Conservation (phyloP, 78 protist genomes). For the Speleostelium caveatum region DNA sequence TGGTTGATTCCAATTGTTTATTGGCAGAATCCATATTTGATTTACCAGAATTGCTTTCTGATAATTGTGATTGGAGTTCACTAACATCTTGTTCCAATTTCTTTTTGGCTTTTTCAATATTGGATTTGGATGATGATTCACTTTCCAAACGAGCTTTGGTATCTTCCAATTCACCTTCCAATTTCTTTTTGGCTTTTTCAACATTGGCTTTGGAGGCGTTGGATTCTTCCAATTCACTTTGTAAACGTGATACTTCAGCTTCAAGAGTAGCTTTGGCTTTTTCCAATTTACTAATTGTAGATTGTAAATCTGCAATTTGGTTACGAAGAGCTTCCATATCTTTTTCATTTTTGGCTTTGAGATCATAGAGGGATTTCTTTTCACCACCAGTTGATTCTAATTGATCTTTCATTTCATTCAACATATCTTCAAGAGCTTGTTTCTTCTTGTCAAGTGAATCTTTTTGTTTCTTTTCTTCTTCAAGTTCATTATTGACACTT, state of each 20-base stretch:
- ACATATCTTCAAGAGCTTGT: conserved; percentile 67
- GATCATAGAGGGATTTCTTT: conserved; percentile 65
- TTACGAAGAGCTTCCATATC: conserved; percentile 70
- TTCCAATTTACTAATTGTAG: conserved; percentile 67
- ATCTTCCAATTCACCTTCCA: conserved; percentile 78
- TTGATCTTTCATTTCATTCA: conserved; percentile 75
- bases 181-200: conserved; percentile 79
- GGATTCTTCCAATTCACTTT: conserved; percentile 69
- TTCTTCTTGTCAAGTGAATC: conserved; percentile 73
- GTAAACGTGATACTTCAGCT: conserved; percentile 70
- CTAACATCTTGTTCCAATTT: conserved; percentile 70
- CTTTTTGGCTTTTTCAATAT: conserved; percentile 70
- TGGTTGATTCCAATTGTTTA: conserved; percentile 20
- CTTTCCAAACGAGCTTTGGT: conserved; percentile 14
- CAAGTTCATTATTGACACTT: conserved; percentile 59
- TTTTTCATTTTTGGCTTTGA: conserved; percentile 66
- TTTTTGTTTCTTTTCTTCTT: conserved; percentile 59
- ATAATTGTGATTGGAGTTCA: conserved; percentile 56
- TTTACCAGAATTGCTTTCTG: conserved; percentile 30
- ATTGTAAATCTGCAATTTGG: conserved; percentile 72
- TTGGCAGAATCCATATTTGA: conserved; percentile 21
- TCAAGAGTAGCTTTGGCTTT: conserved; percentile 71
- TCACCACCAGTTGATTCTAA: conserved; percentile 78
- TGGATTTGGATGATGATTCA: conserved; percentile 42
- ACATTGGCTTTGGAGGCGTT: conserved; percentile 34